These are phyloP conservation scores for Rhodamnia rubescens DNA, from an alignment of 345 rosid species.

Conservation along the genomic window DNA sequence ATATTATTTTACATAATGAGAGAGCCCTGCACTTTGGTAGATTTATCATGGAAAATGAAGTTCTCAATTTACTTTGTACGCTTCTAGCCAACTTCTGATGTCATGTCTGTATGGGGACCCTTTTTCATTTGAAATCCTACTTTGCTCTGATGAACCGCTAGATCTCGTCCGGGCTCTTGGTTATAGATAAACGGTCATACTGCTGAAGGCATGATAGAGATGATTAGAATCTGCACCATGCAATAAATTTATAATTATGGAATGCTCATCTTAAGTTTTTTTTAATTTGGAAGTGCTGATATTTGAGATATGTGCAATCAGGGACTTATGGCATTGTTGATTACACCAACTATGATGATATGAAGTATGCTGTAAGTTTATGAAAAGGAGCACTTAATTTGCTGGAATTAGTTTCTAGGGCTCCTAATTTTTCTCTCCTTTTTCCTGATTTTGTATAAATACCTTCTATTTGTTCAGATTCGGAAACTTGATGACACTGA, in stretches of 20 bases:
- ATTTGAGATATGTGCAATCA: conserved; percentile 10
- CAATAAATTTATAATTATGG: background rate
- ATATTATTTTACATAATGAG: background rate
- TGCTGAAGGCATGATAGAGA: background rate
- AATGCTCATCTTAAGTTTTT: background rate
- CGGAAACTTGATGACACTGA: conserved; percentile 79
- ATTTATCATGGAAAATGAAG: background rate
- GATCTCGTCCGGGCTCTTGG: background rate
- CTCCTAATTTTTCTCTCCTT: background rate
- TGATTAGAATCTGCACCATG: background rate
- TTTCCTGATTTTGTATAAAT: background rate
- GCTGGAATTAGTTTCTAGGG: background rate
- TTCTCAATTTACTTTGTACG: background rate
- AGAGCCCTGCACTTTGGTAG: background rate
- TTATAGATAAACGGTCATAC: background rate
- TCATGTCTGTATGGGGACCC: background rate
- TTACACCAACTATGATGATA: conserved; percentile 85
- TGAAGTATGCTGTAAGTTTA: conserved; percentile 87
- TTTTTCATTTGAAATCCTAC: background rate
- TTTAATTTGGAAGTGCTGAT: background rate
- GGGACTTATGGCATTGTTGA: conserved; percentile 92
- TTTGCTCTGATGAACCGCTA: background rate
- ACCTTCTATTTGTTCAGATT: conserved; percentile 18
- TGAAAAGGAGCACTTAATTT: background rate
- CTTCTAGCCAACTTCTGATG: background rate